Evolutionary conservation across 345 rosid species (phyloP).

Genomic region (Sisymbrium irio): DNA sequence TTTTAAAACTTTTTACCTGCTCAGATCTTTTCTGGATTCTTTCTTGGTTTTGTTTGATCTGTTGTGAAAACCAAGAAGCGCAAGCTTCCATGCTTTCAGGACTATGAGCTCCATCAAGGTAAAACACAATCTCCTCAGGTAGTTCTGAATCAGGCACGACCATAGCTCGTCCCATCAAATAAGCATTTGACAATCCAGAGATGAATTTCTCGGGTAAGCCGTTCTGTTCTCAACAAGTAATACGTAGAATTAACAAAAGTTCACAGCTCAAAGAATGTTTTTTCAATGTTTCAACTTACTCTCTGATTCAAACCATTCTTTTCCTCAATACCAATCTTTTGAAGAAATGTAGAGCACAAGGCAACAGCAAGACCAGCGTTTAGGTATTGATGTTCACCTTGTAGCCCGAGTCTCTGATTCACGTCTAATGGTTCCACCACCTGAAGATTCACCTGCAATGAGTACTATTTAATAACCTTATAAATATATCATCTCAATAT

Average conservation of each 20-base stretch:
- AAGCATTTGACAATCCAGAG: conserved; percentile 71
- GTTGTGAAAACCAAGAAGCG: conserved; percentile 80
- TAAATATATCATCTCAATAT: background rate
- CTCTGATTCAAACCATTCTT: conserved; percentile 40
- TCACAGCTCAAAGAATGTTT: background rate
- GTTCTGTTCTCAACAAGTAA: conserved; percentile 44
- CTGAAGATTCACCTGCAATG: conserved; percentile 67
- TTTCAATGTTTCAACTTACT: conserved; percentile 39
- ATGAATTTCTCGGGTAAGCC: conserved; percentile 71
- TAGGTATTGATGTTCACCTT: conserved; percentile 86
- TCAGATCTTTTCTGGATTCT: conserved; percentile 11
- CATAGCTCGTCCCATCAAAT: conserved; percentile 88
- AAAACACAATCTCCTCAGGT: conserved; percentile 64
- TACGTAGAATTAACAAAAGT: background rate
- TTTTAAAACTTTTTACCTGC: background rate
- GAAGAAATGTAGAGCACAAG: conserved; percentile 66
- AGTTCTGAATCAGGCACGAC: conserved; percentile 60
- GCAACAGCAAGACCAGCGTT: conserved; percentile 92
- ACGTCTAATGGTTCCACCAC: conserved; percentile 62
- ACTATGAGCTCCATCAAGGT: conserved; percentile 96
- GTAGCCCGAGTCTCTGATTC: conserved; percentile 69
- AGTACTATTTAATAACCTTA: background rate
- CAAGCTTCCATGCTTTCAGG: conserved; percentile 97
- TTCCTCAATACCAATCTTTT: conserved; percentile 62
- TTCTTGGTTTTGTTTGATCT: conserved; percentile 29